Evolutionary conservation across 2,329 filamentous ascomycete species (phyloP), one percentile per base, ranked within the genome.

Genomic region (Hypoxylon sp.): DNA sequence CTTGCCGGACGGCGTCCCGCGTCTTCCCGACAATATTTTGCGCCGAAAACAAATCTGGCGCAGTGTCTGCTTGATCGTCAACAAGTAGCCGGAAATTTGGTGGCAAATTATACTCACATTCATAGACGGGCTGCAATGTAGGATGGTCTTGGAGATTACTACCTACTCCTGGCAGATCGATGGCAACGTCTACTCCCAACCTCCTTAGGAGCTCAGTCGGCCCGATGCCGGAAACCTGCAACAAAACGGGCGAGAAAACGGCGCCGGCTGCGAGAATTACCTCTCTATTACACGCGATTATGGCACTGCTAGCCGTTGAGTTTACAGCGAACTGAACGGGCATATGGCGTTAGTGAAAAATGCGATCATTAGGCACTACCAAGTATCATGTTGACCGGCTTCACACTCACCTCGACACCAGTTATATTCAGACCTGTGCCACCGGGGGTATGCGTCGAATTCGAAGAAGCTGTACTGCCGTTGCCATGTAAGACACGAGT

Each of bases 351-450:
- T 28, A 69, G 57, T 16, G 30, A 40, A 12, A 20, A 48, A 24
- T 22, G 36, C 22, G 20, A 11, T 18, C 20, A 33, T 30, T n/a
- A n/a, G n/a, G n/a, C 28, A 30, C 8, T 30, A 2, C 1, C 20
- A 26, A n/a, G 4, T 28, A 30, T 44, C 7, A 18, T 28, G 28
- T 44, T 5, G 7, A 14, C 18, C 16, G 48, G 8, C 26, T 36
- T 3, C 0, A 57, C 33, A 44, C 75, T 70, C 61, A 80, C 80
- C 74, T 81, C 77, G 14, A 82, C 78, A 9, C 79, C 80, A 20
- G 73, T 70, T n/a, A 72, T 53, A 2, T 16, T 74, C 64, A 69
- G 57, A 66, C 36, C 52, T 48, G 33, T 52, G 42, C 32, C 60
- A 42, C 1, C 65, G 58, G 28, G 46, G 49, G 24, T 63, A 54